phyloP scores from a whole-genome alignment of 306 rosid species.

The Ochetophila trinervis region DNA sequence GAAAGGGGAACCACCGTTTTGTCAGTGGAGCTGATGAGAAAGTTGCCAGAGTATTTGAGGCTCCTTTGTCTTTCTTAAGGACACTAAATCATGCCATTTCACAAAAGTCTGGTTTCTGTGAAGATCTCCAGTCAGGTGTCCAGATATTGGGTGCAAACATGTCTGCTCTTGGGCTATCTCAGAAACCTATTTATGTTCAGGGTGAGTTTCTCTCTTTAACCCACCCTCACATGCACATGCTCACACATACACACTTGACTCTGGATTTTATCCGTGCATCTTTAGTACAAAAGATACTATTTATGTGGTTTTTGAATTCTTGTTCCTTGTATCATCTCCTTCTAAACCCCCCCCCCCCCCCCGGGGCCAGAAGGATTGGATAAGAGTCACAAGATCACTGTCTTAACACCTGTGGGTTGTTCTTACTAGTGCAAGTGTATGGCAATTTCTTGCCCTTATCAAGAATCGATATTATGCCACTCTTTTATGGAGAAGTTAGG shows the following conservation, averaged over 20 bases:
- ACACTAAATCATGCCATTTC: slow-evolving; percentile 72
- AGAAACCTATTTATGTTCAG: slow-evolving; percentile 84
- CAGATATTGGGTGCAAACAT: slow-evolving; percentile 98
- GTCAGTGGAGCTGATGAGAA: slow-evolving; percentile 97
- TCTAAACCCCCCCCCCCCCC: no score
- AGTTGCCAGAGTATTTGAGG: slow-evolving; percentile 98
- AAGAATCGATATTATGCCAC: no score
- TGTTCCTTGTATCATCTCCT: no score
- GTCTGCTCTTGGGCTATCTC: slow-evolving; percentile 98
- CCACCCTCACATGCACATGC: no score
- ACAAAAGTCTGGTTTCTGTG: slow-evolving; percentile 40
- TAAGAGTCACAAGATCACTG: no score
- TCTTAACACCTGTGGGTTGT: no score
- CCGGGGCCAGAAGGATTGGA: no score
- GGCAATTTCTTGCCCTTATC: no score
- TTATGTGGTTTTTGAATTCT: no score
- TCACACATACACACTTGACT: background rate
- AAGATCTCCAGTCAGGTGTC: slow-evolving; percentile 56
- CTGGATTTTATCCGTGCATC: background rate
- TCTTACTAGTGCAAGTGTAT: no score
- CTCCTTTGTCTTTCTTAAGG: slow-evolving; percentile 82
- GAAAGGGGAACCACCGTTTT: slow-evolving; percentile 88
- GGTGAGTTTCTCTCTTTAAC: slow-evolving; percentile 43
- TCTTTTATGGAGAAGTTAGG: no score
- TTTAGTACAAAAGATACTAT: background rate